Percentiles rank a stretch among this genome's conserved stretches.
These are phyloP conservation scores for Zasmidium citrigriseum DNA, from an alignment of 2,329 filamentous ascomycete species.

Conservation along the genomic window DNA sequence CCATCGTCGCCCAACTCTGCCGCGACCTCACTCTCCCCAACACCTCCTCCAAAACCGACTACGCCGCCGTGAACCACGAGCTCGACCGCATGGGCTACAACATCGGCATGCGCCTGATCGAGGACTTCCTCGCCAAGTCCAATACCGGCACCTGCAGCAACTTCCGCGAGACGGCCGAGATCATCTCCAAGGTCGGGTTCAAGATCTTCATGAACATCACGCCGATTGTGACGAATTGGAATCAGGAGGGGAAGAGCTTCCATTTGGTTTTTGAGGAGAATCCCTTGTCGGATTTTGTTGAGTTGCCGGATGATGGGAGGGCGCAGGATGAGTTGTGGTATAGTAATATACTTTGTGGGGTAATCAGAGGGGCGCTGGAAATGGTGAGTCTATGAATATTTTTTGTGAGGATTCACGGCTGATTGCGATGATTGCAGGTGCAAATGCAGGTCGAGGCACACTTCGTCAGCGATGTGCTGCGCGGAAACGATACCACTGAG, in stretches of 20 bases:
- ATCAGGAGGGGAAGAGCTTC: slow-evolving; percentile 93
- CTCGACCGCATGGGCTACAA: slow-evolving; percentile 99
- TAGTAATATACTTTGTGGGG: slow-evolving; percentile 93
- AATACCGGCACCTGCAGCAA: slow-evolving; percentile 86
- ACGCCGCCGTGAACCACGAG: slow-evolving; percentile 94
- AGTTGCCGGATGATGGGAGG: slow-evolving; percentile 90
- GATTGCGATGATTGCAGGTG: slow-evolving; percentile 49
- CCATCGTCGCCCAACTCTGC: slow-evolving; percentile 93
- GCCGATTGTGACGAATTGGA: slow-evolving; percentile 92
- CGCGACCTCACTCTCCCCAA: slow-evolving; percentile 68
- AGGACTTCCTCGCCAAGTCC: slow-evolving; percentile 96
- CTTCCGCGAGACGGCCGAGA: slow-evolving; percentile 94
- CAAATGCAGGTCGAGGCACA: slow-evolving; percentile 99
- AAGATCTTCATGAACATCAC: slow-evolving; percentile 99
- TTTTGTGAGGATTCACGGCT: slow-evolving; percentile 6
- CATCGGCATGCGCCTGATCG: slow-evolving; percentile 91
- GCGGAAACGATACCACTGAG: slow-evolving; percentile 94
- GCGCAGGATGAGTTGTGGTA: slow-evolving; percentile 98
- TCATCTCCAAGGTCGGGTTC: slow-evolving; percentile 97
- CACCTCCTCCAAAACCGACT: slow-evolving; percentile 69
- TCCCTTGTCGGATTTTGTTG: slow-evolving; percentile 93
- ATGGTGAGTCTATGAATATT: slow-evolving; percentile 65
- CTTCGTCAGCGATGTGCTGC: slow-evolving; percentile 89
- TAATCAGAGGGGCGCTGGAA: slow-evolving; percentile 85
- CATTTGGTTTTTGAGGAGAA: slow-evolving; percentile 97